Evolutionary conservation across 352 stramenopile genomes (phyloP), one percentile per base, ranked within the genome.

Genomic region (Globisporangium megalacanthum): DNA sequence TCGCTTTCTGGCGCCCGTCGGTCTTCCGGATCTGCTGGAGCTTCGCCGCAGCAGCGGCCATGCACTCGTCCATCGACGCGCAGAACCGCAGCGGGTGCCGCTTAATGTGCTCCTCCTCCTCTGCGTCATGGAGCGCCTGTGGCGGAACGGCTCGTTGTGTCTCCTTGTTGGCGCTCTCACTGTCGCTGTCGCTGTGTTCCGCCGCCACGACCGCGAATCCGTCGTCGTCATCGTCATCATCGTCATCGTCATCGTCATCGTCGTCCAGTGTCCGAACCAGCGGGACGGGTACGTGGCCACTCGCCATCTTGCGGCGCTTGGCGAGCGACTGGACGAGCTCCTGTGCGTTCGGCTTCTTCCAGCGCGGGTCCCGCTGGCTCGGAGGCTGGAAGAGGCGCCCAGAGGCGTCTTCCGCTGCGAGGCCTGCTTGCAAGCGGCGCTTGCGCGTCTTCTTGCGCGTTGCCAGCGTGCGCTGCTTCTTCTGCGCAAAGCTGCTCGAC

Each of bases 401-500:
- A 0, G 78, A 86, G 69, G 81, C 78, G 52, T 91, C 80, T n/a
- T 86, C 78, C 50, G 77, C 62, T 9, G 69, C 80, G 65, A 86
- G 70, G 4, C 78, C 80, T 44, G 68, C 54, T 52, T 86, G 53
- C 54, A 83, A 77, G 56, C 72, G 77, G 64, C 80, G 80, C 70
- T 91, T 91, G 57, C 75, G 77, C 54, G 80, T 91, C 57, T 88
- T 87, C 75, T 88, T 88, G 49, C 80, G 76, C 64, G 80, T 91
- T 45, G 69, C 72, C 58, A 91, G 67, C 61, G 78, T 91, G 70
- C 85, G 87, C 64, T 86, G 58, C 69, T 91, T 91, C 64, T 91
- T 91, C 66, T 91, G 80, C 75, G 88, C 88, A 66, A 79, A 91
- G 75, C 76, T 88, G 70, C 80, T 91, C 60, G 78, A 88, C 80